Evolutionary conservation across 2,329 filamentous ascomycete species (phyloP).

Genomic region (Lasiodiplodia hormozganensis): DNA sequence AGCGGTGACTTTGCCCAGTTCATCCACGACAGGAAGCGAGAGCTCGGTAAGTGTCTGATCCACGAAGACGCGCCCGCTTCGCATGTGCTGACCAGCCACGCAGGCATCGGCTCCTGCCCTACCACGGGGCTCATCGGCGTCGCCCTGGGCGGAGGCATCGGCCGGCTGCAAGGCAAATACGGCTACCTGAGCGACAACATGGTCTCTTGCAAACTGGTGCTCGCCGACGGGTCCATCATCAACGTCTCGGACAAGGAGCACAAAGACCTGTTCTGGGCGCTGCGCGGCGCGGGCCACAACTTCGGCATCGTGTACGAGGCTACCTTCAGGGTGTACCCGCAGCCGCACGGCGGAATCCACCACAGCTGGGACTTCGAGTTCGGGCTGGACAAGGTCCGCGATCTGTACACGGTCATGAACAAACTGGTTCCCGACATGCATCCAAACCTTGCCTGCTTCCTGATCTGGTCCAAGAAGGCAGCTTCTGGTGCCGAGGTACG

Average conservation of each 20-base stretch:
- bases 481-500: not conserved
- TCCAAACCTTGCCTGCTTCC: not conserved
- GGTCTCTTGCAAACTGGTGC: conserved; percentile 44
- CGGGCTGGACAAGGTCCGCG: not conserved
- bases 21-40: not conserved
- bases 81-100: not conserved
- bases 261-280: conserved; percentile 57
- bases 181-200: conserved; percentile 11
- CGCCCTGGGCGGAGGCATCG: conserved; percentile 2
- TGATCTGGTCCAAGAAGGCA: not conserved
- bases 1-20: not conserved
- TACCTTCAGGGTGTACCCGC: conserved; percentile 13
- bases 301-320: conserved; percentile 49
- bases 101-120: conserved; percentile 9
- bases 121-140: conserved; percentile 15
- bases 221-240: conserved; percentile 50
- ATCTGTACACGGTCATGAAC: not conserved
- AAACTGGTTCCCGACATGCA: not conserved
- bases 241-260: conserved; percentile 53
- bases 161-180: conserved; percentile 12
- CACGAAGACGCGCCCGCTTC: not conserved
- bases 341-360: conserved; percentile 14
- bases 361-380: not conserved
- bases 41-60: not conserved
- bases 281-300: conserved; percentile 55